Evolutionary conservation across 441 rosid species (phyloP).

Genomic region (Breynia disticha): DNA sequence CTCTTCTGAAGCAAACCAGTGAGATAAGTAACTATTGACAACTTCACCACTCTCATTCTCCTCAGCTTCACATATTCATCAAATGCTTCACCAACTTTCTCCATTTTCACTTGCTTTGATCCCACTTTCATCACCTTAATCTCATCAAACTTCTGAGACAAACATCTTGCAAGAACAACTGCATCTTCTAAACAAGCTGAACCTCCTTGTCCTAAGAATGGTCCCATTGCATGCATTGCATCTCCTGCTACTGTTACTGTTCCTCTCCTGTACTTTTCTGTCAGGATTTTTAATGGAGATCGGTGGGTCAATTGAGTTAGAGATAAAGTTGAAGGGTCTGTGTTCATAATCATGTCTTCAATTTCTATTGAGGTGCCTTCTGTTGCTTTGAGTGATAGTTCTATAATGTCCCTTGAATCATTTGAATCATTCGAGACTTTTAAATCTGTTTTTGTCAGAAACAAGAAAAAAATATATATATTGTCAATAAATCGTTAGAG

Average conservation of each 20-base stretch:
- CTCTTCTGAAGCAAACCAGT: conserved; percentile 20
- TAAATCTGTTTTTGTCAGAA: conserved; percentile 15
- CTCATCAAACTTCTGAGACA: conserved; percentile 17
- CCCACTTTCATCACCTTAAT: not conserved
- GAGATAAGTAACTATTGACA: conserved; percentile 35
- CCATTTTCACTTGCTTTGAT: not conserved
- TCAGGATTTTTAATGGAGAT: conserved; percentile 34
- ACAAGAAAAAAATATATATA: too few species aligned
- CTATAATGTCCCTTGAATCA: not conserved
- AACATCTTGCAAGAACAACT: conserved; percentile 34
- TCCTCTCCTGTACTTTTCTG: conserved; percentile 23
- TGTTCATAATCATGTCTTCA: conserved; percentile 28
- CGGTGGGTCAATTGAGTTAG: conserved; percentile 27
- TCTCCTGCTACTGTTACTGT: conserved; percentile 48
- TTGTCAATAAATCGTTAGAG: too few species aligned
- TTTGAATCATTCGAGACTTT: conserved; percentile 12
- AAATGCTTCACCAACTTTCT: conserved; percentile 18
- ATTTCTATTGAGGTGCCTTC: conserved; percentile 3
- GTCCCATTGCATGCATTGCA: conserved; percentile 58
- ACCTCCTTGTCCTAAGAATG: conserved; percentile 50
- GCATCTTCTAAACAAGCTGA: conserved; percentile 46
- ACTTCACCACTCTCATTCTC: conserved; percentile 29
- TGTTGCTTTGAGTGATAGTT: too few species aligned
- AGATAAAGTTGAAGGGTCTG: conserved; percentile 20
- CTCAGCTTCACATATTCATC: conserved; percentile 28